phyloP scores from a whole-genome alignment of 1,139 yeast genomes.

The Pichia sp. region DNA sequence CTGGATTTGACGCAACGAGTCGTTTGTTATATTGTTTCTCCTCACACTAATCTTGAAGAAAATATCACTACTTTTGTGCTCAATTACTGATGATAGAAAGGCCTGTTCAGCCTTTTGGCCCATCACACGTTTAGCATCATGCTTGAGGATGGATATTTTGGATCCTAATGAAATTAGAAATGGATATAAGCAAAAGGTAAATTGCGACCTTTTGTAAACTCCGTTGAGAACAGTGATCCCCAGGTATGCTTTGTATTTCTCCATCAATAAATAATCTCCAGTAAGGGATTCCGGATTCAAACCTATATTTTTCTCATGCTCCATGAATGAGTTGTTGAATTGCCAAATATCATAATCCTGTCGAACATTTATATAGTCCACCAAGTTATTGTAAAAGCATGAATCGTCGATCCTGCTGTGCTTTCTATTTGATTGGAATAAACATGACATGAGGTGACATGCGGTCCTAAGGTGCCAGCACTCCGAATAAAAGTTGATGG shows the following conservation, averaged over 20 bases:
- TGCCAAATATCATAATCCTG: conserved; percentile 88
- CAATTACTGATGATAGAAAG: conserved; percentile 64
- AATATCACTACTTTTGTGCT: conserved; percentile 63
- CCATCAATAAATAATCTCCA: conserved; percentile 42
- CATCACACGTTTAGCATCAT: conserved; percentile 80
- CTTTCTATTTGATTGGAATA: conserved; percentile 48
- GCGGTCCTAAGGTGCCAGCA: conserved; percentile 81
- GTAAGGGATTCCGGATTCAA: conserved; percentile 35
- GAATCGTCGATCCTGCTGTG: conserved; percentile 42
- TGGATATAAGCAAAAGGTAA: conserved; percentile 78
- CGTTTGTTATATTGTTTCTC: conserved; percentile 63
- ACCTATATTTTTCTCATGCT: conserved; percentile 16
- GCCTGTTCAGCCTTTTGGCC: conserved; percentile 88
- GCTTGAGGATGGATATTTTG: conserved; percentile 73
- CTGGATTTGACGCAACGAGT: conserved; percentile 67
- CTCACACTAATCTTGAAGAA: conserved; percentile 65
- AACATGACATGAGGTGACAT: conserved; percentile 51
- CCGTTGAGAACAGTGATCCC: conserved; percentile 34
- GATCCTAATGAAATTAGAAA: conserved; percentile 77
- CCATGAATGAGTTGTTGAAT: conserved; percentile 20
- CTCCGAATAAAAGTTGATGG: conserved; percentile 60
- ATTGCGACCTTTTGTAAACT: conserved; percentile 29
- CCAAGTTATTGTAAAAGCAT: conserved; percentile 71
- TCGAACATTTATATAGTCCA: conserved; percentile 71
- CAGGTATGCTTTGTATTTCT: conserved; percentile 25